Base-by-base conservation (phyloP, 345 rosid species). In the Carallia brachiata region DNA sequence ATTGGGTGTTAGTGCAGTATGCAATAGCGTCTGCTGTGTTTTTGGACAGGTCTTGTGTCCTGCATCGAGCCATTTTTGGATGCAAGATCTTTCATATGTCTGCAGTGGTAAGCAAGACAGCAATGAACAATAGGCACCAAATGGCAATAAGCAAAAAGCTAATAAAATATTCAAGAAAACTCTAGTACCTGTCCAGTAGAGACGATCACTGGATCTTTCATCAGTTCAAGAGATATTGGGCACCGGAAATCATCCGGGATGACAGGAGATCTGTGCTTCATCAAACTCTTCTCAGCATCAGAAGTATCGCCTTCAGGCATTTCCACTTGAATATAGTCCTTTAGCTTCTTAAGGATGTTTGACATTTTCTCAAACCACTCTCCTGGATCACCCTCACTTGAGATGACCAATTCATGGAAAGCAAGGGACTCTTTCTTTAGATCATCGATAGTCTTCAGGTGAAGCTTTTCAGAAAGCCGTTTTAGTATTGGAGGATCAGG, bases 201-300 rank as follows among this genome's bases (percentile, higher is more conserved):
- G 72, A 95, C 91, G 19, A 95, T 95, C 13, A 95, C 99, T 9
- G 99, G 99, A 85, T 95, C 98, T 78, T 86, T 92, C 99, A 92
- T 95, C 78, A 92, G 77, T 77, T 95, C 99, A 53, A 95, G 97
- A 68, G 99, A 95, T 77, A 95, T 92, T 0, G 99, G 98, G 80
- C 99, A 95, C 17, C 96, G 97, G 55, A 95, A 95, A 81, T 92
- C 96, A 78, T 95, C 99, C 0, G 99, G 99, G 65, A 92, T 89
- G 63, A 95, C 92, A 44, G 99, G 99, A 70, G 97, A 95, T 28
- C 94, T 83, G 75, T 95, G 97, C 76, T 83, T 92, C 15, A 83
- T 58, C 27, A 79, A 66, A 52, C 72, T 68, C 64, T 75, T 82
- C 59, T 85, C 91, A 13, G 76, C 71, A 23, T 84, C 84, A 30